These are phyloP conservation scores for Candida caryicola DNA, from an alignment of 805 yeast species.

Conservation along the genomic window DNA sequence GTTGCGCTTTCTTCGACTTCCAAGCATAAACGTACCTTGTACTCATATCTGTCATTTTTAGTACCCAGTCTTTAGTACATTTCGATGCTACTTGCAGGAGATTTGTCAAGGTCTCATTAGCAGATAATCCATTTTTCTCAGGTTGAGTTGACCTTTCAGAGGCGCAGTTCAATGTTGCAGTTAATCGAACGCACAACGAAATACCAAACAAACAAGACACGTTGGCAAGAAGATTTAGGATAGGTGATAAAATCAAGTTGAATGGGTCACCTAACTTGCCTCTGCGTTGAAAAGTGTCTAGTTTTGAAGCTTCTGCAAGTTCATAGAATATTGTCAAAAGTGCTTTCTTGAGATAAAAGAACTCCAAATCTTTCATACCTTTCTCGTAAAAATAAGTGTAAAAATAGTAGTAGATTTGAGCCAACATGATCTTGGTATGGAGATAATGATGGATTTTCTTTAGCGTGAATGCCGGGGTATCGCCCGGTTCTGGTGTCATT, in stretches of 20 bases:
- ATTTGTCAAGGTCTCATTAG: not conserved
- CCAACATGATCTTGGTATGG: conserved; percentile 13
- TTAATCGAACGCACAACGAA: conserved; percentile 6
- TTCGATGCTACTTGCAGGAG: not conserved
- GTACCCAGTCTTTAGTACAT: not conserved
- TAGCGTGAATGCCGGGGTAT: conserved; percentile 9
- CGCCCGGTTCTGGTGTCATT: conserved; percentile 1
- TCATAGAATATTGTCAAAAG: conserved; percentile 13
- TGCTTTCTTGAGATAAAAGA: conserved; percentile 16
- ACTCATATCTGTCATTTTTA: conserved; percentile 1
- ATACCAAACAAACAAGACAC: conserved; percentile 6
- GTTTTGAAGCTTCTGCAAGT: conserved; percentile 6
- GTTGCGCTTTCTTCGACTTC: conserved; percentile 7
- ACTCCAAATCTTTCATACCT: conserved; percentile 12
- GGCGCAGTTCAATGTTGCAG: not conserved
- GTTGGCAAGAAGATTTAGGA: conserved; percentile 2
- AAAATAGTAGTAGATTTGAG: conserved; percentile 17
- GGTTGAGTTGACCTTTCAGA: not conserved
- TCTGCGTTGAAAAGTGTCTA: not conserved
- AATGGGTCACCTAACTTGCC: conserved; percentile 2
- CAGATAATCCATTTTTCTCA: no score
- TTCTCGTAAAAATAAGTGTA: conserved; percentile 16
- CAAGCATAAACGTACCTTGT: conserved; percentile 9
- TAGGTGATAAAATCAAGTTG: conserved; percentile 7
- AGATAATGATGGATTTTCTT: conserved; percentile 11